Evolutionary conservation across 768 basidiomycete species (phyloP).

Genomic region (Austroboletus eburneus): DNA sequence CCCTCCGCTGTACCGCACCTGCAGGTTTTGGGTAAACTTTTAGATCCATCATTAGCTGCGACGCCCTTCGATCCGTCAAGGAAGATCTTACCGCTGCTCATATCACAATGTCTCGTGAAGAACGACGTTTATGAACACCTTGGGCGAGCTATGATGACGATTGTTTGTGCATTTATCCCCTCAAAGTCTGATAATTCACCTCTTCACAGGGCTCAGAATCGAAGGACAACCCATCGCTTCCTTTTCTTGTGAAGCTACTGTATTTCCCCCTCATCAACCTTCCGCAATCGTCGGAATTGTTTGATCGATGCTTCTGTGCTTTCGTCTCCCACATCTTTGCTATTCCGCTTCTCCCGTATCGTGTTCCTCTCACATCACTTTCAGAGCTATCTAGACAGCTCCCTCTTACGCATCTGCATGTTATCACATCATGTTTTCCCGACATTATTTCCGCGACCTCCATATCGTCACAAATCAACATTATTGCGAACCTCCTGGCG

Average conservation of each 20-base stretch:
- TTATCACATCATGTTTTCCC: slow-evolving; percentile 28
- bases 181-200: slow-evolving; percentile 1
- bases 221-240: slow-evolving; percentile 39
- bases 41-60: slow-evolving; percentile 25
- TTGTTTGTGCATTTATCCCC: slow-evolving; percentile 38
- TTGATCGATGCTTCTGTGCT: slow-evolving; percentile 32
- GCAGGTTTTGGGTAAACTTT: slow-evolving; percentile 44
- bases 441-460: slow-evolving; percentile 31
- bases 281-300: slow-evolving; percentile 31
- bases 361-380: slow-evolving; percentile 57
- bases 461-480: slow-evolving; percentile 43
- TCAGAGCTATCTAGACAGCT: slow-evolving; percentile 61
- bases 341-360: slow-evolving; percentile 76
- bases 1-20: slow-evolving; percentile 44
- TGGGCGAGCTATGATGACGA: slow-evolving; percentile 21
- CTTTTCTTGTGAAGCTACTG: slow-evolving; percentile 26
- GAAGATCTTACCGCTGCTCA: slow-evolving; percentile 26
- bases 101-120: slow-evolving; percentile 44
- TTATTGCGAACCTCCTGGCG: slow-evolving; percentile 67
- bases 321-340: slow-evolving; percentile 59
- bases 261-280: slow-evolving; percentile 20
- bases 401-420: slow-evolving; percentile 45
- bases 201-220: slow-evolving; percentile 48
- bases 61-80: slow-evolving; percentile 28
- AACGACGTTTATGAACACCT: slow-evolving; percentile 41